Evolutionary conservation across 202 grass and related monocot genomes (phyloP).

Genomic region (Eragrostis tef): DNA sequence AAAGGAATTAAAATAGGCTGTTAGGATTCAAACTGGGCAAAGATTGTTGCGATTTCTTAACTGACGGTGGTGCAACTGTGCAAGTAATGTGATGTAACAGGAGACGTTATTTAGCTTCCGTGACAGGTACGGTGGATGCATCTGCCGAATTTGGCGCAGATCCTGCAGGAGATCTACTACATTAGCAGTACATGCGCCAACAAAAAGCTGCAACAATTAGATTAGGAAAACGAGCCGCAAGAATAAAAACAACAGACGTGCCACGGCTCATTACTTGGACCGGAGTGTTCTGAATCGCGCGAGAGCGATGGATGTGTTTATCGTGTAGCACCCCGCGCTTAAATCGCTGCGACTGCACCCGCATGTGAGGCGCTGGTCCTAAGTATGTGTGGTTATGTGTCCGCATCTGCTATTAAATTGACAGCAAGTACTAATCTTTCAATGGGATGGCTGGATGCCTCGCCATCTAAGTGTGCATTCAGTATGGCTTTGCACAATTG

Average conservation of each 20-base stretch:
- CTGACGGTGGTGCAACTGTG: background rate
- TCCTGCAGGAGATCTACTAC: conserved; percentile 28
- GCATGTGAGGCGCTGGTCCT: conserved; percentile 52
- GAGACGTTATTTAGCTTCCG: background rate
- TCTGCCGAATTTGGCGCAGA: conserved; percentile 20
- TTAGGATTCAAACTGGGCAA: background rate
- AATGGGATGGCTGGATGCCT: conserved; percentile 24
- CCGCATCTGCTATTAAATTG: conserved; percentile 48
- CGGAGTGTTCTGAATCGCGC: conserved; percentile 30
- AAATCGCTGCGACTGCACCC: background rate
- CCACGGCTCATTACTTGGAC: conserved; percentile 28
- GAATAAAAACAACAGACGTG: background rate
- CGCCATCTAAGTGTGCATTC: background rate
- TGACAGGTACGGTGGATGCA: conserved; percentile 36
- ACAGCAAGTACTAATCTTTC: conserved; percentile 21
- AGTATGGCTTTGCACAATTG: background rate
- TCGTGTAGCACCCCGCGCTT: background rate
- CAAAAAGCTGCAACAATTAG: conserved; percentile 31
- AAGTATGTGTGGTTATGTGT: conserved; percentile 40
- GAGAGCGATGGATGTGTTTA: conserved; percentile 20
- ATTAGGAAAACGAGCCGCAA: conserved; percentile 5
- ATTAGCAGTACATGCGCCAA: background rate
- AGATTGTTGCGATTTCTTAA: background rate
- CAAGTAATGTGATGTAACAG: conserved; percentile 37
- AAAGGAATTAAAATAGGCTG: background rate